phyloP scores from a whole-genome alignment of 73 alveolate genomes.

The Paramecium octaurelia region DNA sequence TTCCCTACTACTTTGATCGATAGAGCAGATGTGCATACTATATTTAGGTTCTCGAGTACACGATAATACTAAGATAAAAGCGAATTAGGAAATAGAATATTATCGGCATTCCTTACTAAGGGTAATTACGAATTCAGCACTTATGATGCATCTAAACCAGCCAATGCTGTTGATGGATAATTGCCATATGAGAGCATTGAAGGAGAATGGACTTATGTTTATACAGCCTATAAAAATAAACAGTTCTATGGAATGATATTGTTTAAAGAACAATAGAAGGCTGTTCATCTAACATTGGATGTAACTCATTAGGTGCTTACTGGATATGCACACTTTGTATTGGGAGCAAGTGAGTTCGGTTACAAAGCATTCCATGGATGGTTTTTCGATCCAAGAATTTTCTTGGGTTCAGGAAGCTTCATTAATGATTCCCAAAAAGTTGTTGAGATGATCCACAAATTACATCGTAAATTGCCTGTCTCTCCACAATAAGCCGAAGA shows the following conservation, averaged over 20 bases:
- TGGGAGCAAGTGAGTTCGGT: conserved; percentile 37
- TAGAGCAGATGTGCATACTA: conserved; percentile 21
- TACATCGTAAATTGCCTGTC: conserved; percentile 15
- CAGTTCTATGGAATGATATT: not conserved
- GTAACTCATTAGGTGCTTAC: conserved; percentile 13
- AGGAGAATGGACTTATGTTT: conserved; percentile 33
- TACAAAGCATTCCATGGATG: conserved; percentile 7
- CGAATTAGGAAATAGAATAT: conserved; percentile 14
- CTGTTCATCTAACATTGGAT: not conserved
- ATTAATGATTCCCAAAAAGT: not conserved
- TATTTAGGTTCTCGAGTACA: not conserved
- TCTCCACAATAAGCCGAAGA: not conserved
- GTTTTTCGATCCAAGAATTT: conserved; percentile 30
- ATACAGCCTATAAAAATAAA: not conserved
- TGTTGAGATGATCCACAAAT: not conserved
- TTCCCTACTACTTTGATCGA: conserved; percentile 5
- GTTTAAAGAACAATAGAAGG: not conserved
- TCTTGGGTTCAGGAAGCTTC: not conserved
- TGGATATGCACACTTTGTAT: not conserved
- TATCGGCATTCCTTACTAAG: not conserved
- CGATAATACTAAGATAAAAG: not conserved
- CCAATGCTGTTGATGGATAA: conserved; percentile 3
- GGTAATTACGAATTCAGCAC: conserved; percentile 29
- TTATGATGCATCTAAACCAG: not conserved
- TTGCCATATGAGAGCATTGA: not conserved